These are phyloP conservation scores for Gymnopus androsaceus DNA, from an alignment of 1,284 basidiomycete genomes.

Conservation along the genomic window DNA sequence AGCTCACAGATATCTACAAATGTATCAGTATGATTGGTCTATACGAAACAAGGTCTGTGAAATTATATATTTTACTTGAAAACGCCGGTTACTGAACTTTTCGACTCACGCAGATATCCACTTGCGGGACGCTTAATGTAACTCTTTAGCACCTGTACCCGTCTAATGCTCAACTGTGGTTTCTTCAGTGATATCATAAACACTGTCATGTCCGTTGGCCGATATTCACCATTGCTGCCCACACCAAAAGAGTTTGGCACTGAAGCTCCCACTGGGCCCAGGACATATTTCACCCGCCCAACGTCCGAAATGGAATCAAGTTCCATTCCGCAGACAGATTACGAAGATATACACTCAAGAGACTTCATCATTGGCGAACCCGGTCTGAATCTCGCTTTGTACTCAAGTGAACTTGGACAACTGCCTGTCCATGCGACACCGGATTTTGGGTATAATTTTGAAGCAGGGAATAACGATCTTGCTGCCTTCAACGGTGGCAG, in stretches of 20 bases:
- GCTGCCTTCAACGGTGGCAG: neutral
- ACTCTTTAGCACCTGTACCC: neutral
- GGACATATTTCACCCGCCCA: neutral
- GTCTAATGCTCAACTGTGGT: too few relatives aligned
- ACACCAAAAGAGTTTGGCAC: neutral
- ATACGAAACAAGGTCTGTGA: constrained; percentile 4
- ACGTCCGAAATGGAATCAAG: neutral
- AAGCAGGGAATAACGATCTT: neutral
- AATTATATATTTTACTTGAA: neutral
- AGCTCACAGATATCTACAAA: neutral
- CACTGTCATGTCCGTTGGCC: constrained; percentile 3
- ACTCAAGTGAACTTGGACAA: constrained; percentile 5
- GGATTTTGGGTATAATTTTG: neutral
- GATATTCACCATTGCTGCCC: neutral
- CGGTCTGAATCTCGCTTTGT: neutral
- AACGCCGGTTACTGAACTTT: neutral
- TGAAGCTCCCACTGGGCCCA: neutral
- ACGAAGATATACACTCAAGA: neutral
- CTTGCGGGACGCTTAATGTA: constrained; percentile 5
- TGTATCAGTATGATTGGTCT: constrained; percentile 1
- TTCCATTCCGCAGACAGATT: neutral
- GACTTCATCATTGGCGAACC: neutral
- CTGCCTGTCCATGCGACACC: neutral
- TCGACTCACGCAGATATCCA: neutral
- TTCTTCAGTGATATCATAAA: neutral